phyloP scores from a whole-genome alignment of 352 stramenopile species.

The Phytophthora kernoviae region DNA sequence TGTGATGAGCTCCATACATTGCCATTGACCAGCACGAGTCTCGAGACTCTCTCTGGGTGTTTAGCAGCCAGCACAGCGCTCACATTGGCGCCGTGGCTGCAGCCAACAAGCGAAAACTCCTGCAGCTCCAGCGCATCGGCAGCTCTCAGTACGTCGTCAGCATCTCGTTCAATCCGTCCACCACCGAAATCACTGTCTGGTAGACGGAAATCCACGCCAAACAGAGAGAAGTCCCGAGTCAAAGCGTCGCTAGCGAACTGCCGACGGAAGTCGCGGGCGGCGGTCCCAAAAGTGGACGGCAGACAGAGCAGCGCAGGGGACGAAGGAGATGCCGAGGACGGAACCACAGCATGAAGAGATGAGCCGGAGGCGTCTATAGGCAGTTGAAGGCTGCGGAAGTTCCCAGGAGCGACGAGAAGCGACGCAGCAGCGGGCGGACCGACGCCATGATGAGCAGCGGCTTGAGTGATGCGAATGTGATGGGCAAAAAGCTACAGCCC shows the following conservation, averaged over 20 bases:
- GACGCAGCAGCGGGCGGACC: conserved; percentile 22
- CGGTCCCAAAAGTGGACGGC: conserved; percentile 68
- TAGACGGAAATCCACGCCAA: conserved; percentile 67
- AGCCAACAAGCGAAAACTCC: conserved; percentile 76
- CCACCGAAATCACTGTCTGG: conserved; percentile 51
- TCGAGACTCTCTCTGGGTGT: conserved; percentile 67
- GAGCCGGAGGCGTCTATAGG: conserved; percentile 35
- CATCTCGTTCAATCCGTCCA: conserved; percentile 72
- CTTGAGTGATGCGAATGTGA: no score
- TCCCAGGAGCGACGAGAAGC: conserved; percentile 18
- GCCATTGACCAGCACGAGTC: conserved; percentile 78
- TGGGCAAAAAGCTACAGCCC: no score
- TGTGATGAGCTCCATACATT: conserved; percentile 51
- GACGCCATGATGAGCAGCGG: conserved; percentile 9
- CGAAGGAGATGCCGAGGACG: conserved; percentile 8
- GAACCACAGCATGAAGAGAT: conserved; percentile 51
- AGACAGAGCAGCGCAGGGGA: conserved; percentile 64
- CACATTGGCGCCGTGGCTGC: conserved; percentile 79
- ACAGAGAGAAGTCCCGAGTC: conserved; percentile 54
- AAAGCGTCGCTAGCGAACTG: conserved; percentile 59
- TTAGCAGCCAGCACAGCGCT: conserved; percentile 70
- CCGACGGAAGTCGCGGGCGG: conserved; percentile 58
- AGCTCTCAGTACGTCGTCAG: conserved; percentile 64
- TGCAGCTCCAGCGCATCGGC: conserved; percentile 67
- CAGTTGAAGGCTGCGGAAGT: conserved; percentile 43